Conservation (phyloP, 192 early-diverging fungal genomes). For the Mortierella claussenii region DNA sequence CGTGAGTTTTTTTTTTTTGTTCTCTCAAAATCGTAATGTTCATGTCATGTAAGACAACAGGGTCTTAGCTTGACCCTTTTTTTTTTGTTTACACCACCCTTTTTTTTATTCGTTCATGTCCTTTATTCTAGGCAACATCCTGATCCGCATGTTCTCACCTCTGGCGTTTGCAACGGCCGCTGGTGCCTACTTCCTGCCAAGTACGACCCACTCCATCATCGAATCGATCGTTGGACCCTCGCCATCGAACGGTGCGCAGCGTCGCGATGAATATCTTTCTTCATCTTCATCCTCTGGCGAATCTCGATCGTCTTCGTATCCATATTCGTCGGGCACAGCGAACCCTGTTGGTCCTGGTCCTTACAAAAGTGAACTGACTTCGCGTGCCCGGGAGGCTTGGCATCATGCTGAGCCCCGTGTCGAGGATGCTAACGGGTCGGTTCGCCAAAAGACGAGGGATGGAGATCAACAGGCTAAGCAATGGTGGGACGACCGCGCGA, state of each 20-base stretch:
- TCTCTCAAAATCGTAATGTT: not conserved
- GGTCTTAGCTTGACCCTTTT: no score
- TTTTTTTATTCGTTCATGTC: no score
- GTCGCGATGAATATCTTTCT: not conserved
- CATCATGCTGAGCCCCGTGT: constrained; percentile 9
- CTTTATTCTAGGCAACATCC: constrained; percentile 32
- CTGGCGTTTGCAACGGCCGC: constrained; percentile 41
- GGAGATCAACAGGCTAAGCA: not conserved
- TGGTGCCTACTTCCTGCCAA: constrained; percentile 40
- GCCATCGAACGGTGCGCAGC: not conserved
- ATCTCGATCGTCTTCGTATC: not conserved
- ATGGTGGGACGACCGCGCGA: not conserved
- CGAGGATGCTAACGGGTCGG: not conserved
- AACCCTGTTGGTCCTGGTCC: not conserved
- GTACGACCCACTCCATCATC: constrained; percentile 28
- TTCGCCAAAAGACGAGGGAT: not conserved
- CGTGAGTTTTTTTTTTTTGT: constrained; percentile 10
- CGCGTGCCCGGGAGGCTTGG: constrained; percentile 37
- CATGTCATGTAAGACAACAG: no score
- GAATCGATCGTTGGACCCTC: constrained; percentile 26
- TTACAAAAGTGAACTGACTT: constrained; percentile 16
- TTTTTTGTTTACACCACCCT: no score
- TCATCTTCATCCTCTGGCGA: no score
- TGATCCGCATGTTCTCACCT: constrained; percentile 43
- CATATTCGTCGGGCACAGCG: not conserved